These are phyloP conservation scores for Tulasnella calospora DNA, from an alignment of 768 basidiomycete species.

Conservation along the genomic window DNA sequence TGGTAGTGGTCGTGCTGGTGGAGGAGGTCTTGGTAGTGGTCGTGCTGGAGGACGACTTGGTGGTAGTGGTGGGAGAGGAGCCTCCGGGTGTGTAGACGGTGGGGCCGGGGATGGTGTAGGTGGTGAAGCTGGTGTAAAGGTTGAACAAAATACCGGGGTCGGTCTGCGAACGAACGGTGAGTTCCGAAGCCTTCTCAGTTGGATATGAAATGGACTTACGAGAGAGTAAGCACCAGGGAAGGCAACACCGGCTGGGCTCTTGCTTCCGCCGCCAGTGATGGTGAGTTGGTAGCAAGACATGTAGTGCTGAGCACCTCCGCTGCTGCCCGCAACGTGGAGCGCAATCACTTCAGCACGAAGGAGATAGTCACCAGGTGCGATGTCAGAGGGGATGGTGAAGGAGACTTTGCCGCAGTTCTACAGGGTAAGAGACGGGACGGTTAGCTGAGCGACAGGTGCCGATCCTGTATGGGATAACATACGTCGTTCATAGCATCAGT, in stretches of 20 bases:
- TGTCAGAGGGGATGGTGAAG: slow-evolving; percentile 44
- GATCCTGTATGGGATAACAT: neutral
- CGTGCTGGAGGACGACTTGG: neutral
- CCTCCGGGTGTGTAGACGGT: slow-evolving; percentile 32
- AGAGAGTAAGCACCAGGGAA: slow-evolving; percentile 47
- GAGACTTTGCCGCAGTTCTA: slow-evolving; percentile 37
- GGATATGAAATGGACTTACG: slow-evolving; percentile 6
- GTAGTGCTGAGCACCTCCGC: slow-evolving; percentile 41
- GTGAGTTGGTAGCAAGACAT: slow-evolving; percentile 43
- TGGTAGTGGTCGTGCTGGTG: slow-evolving; percentile 2
- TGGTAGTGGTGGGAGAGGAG: slow-evolving; percentile 15
- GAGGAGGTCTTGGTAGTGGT: neutral
- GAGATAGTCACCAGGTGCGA: slow-evolving; percentile 46
- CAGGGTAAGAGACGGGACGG: neutral
- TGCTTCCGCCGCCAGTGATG: slow-evolving; percentile 45
- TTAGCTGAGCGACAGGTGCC: neutral
- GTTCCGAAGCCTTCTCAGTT: neutral
- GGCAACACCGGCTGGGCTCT: slow-evolving; percentile 41
- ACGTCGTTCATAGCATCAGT: slow-evolving; percentile 27
- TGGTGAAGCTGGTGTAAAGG: no score
- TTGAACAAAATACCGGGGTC: no score
- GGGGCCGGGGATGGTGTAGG: slow-evolving; percentile 45
- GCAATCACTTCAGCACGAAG: slow-evolving; percentile 49
- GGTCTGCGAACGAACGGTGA: slow-evolving; percentile 27
- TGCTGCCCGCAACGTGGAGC: slow-evolving; percentile 49